Evolutionary conservation across 139 green algal species (phyloP), one percentile per base, ranked within the genome.

Genomic region (Gonium pectorale): DNA sequence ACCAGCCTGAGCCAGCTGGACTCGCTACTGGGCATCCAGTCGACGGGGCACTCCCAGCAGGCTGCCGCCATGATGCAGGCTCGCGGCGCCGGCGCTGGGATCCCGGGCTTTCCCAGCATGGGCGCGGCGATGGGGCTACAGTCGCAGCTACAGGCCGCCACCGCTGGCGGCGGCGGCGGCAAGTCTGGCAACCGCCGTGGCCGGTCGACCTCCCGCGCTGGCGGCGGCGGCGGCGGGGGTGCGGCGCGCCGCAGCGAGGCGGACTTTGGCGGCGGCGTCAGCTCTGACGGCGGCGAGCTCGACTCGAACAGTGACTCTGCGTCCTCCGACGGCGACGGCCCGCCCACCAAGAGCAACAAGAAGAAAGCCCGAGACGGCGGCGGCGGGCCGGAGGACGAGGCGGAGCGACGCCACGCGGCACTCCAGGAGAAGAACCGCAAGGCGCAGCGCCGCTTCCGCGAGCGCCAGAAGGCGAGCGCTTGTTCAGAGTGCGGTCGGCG

Each of bases 391-490:
- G 38, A 86, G 46, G 85, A 87, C 35, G 87, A 88, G 9, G 85
- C 85, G 6, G 90, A 94, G 78, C 81, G 87, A 22, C 67, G 86
- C 35, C 90, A 94, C 63, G 73, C 87, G 63, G 90, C 90, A 21
- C 85, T 96, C 51, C 93, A 96, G 83, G 92, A 95, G 83, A 94
- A 94, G 80, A 95, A 95, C 83, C 85, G 92, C 21, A 81, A 91
- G 8, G 92, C 92, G 51, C 92, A 95, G 90, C 84, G 91, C 5
- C 82, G 92, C 37, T 95, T 95, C 85, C 78, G 92, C 0, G 92
- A 95, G 90, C 73, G 92, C 1, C 92, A 95, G 68, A 94, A 94
- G 87, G 87, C 92, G 63, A 24, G 79, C 27, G 41, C 40, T 67
- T 41, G 63, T 85, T 69, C 31, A 49, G 15, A 37, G 11, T 13